Percentiles rank a stretch among this genome's conserved stretches.
Evolutionary conservation across 2,329 filamentous ascomycete species (phyloP).

Genomic region (Akanthomyces uredinophilus): DNA sequence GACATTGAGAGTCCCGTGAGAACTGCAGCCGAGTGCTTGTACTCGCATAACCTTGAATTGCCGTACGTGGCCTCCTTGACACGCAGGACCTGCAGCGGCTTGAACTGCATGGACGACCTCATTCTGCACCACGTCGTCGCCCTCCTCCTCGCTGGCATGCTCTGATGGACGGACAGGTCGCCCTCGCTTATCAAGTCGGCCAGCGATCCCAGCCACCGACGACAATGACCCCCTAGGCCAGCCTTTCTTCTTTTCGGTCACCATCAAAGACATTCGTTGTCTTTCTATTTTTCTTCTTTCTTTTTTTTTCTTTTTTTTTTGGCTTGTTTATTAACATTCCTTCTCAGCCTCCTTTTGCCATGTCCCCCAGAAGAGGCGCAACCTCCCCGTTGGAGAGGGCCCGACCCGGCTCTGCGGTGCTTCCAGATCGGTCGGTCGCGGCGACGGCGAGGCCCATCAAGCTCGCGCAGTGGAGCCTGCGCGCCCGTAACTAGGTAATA

Average conservation of each 20-base stretch:
- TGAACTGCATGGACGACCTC: neutral
- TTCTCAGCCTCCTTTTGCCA: neutral
- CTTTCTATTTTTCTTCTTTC: no score
- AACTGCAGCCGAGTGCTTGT: neutral
- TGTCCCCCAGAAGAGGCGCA: neutral
- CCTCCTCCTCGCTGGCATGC: neutral
- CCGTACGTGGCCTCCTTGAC: neutral
- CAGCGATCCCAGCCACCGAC: neutral
- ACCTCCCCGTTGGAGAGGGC: neutral
- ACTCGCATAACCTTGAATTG: no score
- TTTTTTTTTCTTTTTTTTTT: no score
- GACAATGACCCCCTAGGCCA: neutral
- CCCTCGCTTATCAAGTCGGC: neutral
- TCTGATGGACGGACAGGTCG: neutral
- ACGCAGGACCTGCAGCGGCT: neutral
- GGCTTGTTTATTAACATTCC: neutral
- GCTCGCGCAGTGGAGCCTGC: neutral
- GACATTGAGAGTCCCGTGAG: neutral
- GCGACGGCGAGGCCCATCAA: neutral
- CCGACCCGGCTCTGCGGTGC: neutral
- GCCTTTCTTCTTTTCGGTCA: no score
- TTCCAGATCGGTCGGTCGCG: neutral
- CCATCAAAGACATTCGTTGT: no score
- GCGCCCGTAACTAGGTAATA: no score
- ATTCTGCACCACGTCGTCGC: neutral